These are phyloP conservation scores for Zymoseptoria passerinii DNA, from an alignment of 2,329 filamentous ascomycete genomes.

Conservation along the genomic window DNA sequence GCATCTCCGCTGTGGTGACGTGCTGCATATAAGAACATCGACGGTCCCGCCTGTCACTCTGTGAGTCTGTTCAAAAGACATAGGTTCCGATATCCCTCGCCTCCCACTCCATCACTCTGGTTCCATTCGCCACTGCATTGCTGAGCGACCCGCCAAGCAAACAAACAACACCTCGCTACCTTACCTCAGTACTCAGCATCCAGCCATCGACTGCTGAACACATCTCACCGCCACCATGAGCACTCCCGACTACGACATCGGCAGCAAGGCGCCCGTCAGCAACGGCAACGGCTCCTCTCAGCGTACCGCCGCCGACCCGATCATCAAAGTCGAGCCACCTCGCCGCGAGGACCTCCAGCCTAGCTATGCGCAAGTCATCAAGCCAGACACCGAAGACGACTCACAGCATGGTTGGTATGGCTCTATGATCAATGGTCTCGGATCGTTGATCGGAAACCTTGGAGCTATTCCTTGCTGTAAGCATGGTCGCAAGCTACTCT, in stretches of 20 bases:
- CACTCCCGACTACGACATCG: constrained; percentile 12
- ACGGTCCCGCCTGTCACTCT: neutral
- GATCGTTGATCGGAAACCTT: constrained; percentile 63
- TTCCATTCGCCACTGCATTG: neutral
- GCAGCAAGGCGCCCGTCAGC: constrained; percentile 33
- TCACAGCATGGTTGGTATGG: constrained; percentile 69
- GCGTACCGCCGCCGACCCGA: constrained; percentile 15
- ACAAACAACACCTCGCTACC: neutral
- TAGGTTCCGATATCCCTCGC: neutral
- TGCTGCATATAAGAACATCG: neutral
- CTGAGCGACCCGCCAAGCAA: neutral
- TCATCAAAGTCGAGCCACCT: constrained; percentile 65
- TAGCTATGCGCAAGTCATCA: constrained; percentile 55
- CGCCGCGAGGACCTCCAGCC: constrained; percentile 76
- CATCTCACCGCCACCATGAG: constrained; percentile 10
- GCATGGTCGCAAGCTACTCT: neutral
- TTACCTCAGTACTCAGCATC: neutral
- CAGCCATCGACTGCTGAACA: neutral
- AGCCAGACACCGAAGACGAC: constrained; percentile 53
- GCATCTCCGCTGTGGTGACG: neutral
- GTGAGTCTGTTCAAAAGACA: neutral
- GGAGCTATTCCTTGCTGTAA: constrained; percentile 82
- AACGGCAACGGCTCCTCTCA: constrained; percentile 16
- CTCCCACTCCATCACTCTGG: neutral
- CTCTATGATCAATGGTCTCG: constrained; percentile 69